Conservation (phyloP, 2,329 filamentous ascomycete species). For the Colletotrichum neosansevieriae region DNA sequence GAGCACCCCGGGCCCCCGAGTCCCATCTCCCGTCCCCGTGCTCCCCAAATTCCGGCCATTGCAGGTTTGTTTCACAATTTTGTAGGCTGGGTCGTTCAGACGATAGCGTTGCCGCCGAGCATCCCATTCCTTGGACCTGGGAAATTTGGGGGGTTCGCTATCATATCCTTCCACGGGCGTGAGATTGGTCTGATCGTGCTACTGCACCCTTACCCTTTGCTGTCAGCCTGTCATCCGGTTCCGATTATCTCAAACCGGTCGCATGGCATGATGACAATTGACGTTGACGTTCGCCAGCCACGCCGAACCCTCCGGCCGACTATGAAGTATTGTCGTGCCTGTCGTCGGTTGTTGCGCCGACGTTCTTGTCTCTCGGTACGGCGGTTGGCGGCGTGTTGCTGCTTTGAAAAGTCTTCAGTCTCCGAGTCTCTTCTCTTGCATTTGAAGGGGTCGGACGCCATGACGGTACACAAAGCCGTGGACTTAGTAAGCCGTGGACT, state of each 20-base stretch:
- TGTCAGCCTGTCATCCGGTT: background rate
- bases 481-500: constrained; percentile 21
- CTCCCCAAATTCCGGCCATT: constrained; percentile 17
- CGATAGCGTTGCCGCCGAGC: constrained; percentile 28
- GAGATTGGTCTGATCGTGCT: constrained; percentile 1
- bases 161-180: constrained; percentile 3
- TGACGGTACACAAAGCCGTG: constrained; percentile 13
- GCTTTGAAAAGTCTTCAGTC: constrained; percentile 2
- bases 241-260: constrained; percentile 7
- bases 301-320: constrained; percentile 5
- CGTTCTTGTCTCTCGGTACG: constrained; percentile 10
- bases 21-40: constrained; percentile 9
- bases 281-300: constrained; percentile 13
- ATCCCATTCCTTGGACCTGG: constrained; percentile 30
- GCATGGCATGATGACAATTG: constrained; percentile 24
- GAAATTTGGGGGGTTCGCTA: constrained; percentile 25
- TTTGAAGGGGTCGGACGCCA: background rate
- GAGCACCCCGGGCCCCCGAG: background rate
- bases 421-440: background rate
- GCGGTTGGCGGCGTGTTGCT: constrained; percentile 1
- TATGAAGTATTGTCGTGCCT: background rate
- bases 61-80: constrained; percentile 25
- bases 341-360: constrained; percentile 16
- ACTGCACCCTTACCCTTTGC: background rate
- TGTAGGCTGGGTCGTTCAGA: constrained; percentile 16